These are phyloP conservation scores for Cinchona pubescens DNA, from an alignment of 257 asterid species.

Conservation along the genomic window DNA sequence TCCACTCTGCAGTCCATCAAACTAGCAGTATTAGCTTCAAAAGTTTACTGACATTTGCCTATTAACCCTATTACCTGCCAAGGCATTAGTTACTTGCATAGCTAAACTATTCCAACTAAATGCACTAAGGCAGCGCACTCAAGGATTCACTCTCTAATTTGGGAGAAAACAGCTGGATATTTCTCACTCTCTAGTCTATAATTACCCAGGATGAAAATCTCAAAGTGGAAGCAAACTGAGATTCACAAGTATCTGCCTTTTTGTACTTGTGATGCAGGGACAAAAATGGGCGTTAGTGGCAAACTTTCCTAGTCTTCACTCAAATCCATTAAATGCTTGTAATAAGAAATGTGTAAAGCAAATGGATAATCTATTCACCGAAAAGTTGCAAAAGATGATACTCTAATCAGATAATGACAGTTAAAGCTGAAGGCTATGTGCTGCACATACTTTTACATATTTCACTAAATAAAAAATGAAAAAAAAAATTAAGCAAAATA, in stretches of 20 bases:
- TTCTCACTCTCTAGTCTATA: neutral
- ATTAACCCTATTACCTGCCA: neutral
- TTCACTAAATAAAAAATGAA: neutral
- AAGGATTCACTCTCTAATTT: neutral
- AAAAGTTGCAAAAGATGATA: conserved; percentile 1
- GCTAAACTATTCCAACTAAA: neutral
- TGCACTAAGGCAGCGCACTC: neutral
- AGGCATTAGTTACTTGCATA: neutral
- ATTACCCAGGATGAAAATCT: neutral
- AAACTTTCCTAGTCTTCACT: conserved; percentile 10
- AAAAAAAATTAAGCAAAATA: neutral
- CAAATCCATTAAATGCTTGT: conserved; percentile 15
- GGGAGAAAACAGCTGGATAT: neutral
- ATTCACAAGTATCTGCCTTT: neutral
- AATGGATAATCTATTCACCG: conserved; percentile 5
- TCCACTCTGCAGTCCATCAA: too few species aligned
- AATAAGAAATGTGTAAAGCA: conserved; percentile 13
- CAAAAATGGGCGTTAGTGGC: neutral
- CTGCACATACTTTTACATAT: neutral
- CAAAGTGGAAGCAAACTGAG: neutral
- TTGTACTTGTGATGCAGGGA: neutral
- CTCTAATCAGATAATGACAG: neutral
- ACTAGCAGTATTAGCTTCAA: neutral
- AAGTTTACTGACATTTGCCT: neutral
- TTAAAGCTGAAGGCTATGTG: neutral